phyloP scores from a whole-genome alignment of 805 yeast species.

The Alloascoidea hylecoeti region DNA sequence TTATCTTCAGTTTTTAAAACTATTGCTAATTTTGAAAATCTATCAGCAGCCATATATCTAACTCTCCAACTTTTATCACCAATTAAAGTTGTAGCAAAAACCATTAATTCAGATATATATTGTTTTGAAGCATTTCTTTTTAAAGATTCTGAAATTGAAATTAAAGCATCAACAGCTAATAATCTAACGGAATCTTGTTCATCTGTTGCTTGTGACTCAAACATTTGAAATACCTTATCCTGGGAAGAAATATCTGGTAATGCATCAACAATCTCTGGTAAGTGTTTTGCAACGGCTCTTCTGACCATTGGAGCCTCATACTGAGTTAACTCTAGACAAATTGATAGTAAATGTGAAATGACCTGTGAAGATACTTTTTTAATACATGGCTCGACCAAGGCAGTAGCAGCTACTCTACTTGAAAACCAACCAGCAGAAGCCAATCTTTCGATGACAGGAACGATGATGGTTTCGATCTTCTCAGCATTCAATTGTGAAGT shows the following conservation, averaged over 20 bases:
- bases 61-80: constrained; percentile 96
- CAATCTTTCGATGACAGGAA: constrained; percentile 65
- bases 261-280: constrained; percentile 60
- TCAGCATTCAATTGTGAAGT: constrained; percentile 28
- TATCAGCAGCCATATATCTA: constrained; percentile 95
- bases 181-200: constrained; percentile 93
- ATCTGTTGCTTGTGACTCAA: constrained; percentile 62
- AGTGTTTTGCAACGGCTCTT: constrained; percentile 78
- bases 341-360: constrained; percentile 45
- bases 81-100: constrained; percentile 51
- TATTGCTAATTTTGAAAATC: constrained; percentile 60
- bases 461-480: constrained; percentile 44
- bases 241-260: constrained; percentile 19
- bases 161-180: constrained; percentile 75
- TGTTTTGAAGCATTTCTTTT: constrained; percentile 8
- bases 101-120: constrained; percentile 14
- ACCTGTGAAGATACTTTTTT: constrained; percentile 27
- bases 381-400: constrained; percentile 63
- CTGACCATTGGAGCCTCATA: constrained; percentile 98
- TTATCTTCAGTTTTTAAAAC: constrained; percentile 45
- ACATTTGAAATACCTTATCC: constrained; percentile 73
- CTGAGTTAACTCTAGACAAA: constrained; percentile 56
- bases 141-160: constrained; percentile 45
- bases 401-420: constrained; percentile 82
- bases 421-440: constrained; percentile 93